phyloP scores from a whole-genome alignment of 495 filamentous ascomycete species.

The Immersiella caudata region DNA sequence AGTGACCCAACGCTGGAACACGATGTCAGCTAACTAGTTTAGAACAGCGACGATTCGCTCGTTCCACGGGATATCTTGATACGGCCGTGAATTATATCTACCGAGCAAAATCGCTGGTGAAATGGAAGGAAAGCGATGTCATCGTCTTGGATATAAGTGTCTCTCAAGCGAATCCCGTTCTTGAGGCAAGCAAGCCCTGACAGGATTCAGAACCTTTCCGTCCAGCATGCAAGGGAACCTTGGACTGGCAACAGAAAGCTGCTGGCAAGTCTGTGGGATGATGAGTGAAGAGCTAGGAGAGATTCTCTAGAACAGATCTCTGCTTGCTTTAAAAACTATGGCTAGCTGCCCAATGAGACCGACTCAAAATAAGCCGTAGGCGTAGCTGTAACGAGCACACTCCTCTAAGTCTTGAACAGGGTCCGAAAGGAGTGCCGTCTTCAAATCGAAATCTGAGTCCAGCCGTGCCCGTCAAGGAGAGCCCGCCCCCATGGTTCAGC shows the following conservation, averaged over 20 bases:
- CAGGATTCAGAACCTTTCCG: slow-evolving; percentile 28
- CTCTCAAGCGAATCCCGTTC: background rate
- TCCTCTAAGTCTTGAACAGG: too few species aligned
- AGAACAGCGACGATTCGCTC: slow-evolving; percentile 54
- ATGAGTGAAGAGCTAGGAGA: slow-evolving; percentile 11
- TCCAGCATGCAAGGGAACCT: slow-evolving; percentile 34
- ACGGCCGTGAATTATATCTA: slow-evolving; percentile 47
- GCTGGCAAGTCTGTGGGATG: slow-evolving; percentile 33
- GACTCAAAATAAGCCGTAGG: too few species aligned
- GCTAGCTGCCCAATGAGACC: too few species aligned
- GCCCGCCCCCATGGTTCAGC: too few species aligned
- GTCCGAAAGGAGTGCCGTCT: too few species aligned
- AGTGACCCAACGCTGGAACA: background rate
- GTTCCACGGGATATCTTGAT: slow-evolving; percentile 55
- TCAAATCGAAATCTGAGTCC: too few species aligned
- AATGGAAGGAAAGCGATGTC: slow-evolving; percentile 34
- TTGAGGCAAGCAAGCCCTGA: background rate
- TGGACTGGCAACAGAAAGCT: slow-evolving; percentile 31
- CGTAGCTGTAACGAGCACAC: too few species aligned
- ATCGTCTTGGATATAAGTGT: slow-evolving; percentile 32
- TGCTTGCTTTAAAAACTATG: background rate
- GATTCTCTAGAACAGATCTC: background rate
- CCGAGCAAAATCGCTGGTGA: slow-evolving; percentile 25
- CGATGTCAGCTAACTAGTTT: background rate
- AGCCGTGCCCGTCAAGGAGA: too few species aligned